Percentiles rank a stretch among this genome's conserved stretches.
phyloP scores from a whole-genome alignment of 257 asterid genomes.

The Plantago elongata region DNA sequence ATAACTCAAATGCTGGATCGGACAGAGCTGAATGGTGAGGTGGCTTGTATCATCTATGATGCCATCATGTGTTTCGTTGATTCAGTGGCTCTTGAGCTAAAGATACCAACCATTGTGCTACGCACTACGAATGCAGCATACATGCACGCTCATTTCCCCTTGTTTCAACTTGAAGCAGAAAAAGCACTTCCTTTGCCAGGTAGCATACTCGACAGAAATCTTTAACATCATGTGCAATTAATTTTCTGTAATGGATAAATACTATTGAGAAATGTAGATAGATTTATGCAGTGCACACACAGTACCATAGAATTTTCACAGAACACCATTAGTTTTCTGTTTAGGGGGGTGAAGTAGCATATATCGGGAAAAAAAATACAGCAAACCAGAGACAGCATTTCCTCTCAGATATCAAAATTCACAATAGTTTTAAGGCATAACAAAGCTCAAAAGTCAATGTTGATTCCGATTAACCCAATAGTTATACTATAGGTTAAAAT shows the following conservation, averaged over 20 bases:
- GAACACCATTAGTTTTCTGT: no score
- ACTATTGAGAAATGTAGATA: no score
- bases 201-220: background rate
- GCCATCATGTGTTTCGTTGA: conserved; percentile 33
- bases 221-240: background rate
- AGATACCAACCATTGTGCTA: conserved; percentile 42
- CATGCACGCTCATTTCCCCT: conserved; percentile 20
- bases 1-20: conserved; percentile 3
- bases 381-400: no score
- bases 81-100: conserved; percentile 27
- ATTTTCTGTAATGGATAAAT: background rate
- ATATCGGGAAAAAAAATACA: no score
- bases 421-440: no score
- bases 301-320: no score
- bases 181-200: conserved; percentile 37
- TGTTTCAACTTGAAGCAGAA: conserved; percentile 24
- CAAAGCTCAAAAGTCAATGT: no score
- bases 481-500: no score
- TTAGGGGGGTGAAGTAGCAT: no score
- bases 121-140: conserved; percentile 30
- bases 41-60: conserved; percentile 42
- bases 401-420: no score
- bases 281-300: no score
- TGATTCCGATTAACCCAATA: no score
- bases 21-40: conserved; percentile 15